phyloP scores from a whole-genome alignment of 768 basidiomycete genomes.

The Mycena floridula region DNA sequence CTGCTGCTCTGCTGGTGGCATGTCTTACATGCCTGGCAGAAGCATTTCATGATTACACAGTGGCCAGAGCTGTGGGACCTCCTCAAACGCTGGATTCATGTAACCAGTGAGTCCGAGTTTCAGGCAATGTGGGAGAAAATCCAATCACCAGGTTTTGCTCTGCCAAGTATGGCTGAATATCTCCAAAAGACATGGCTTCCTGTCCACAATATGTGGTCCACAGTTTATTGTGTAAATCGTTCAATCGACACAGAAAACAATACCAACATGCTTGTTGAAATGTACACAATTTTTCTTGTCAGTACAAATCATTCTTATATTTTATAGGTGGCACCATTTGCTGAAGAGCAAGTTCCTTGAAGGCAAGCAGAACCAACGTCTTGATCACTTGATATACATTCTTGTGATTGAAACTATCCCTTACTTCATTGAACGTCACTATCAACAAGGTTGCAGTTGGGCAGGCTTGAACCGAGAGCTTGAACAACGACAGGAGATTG shows the following conservation, averaged over 20 bases:
- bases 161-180: not conserved
- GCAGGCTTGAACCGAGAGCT: no score
- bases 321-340: conserved; percentile 19
- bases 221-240: not conserved
- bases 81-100: conserved; percentile 16
- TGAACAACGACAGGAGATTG: no score
- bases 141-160: not conserved
- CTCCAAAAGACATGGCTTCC: not conserved
- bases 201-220: not conserved
- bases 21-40: conserved; percentile 23
- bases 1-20: conserved; percentile 24
- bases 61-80: conserved; percentile 14
- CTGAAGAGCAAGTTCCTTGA: conserved; percentile 20
- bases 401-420: no score
- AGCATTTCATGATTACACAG: conserved; percentile 11
- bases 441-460: no score
- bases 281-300: not conserved
- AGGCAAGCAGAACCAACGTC: conserved; percentile 14
- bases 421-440: no score
- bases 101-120: conserved; percentile 13
- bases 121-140: conserved; percentile 7
- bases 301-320: no score
- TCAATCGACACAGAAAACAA: not conserved
- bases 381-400: no score
- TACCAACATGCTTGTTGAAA: not conserved